phyloP scores from a whole-genome alignment of 2,329 filamentous ascomycete genomes.

The Beauveria australis region DNA sequence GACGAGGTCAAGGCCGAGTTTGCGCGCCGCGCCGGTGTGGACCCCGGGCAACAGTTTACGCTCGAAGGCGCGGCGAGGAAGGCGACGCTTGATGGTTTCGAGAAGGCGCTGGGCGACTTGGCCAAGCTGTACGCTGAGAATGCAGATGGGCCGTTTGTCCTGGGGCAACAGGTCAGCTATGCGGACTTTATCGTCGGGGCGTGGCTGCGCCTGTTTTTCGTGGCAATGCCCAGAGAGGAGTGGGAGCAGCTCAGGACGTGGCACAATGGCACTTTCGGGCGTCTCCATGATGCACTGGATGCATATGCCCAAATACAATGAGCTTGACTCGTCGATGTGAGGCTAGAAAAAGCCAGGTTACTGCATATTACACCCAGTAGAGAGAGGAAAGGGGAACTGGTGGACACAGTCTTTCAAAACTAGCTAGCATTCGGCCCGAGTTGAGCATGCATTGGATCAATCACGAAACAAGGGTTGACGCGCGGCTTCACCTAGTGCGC shows the following conservation, averaged over 20 bases:
- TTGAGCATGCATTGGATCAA: no score
- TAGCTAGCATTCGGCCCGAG: no score
- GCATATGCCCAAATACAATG: not conserved
- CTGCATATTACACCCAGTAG: no score
- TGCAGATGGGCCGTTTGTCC: conserved; percentile 37
- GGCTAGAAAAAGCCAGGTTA: no score
- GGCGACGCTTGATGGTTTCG: conserved; percentile 31
- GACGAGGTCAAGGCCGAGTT: conserved; percentile 39
- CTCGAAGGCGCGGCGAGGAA: conserved; percentile 30
- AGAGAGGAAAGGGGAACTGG: not conserved
- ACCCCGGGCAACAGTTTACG: conserved; percentile 35
- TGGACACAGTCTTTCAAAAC: not conserved
- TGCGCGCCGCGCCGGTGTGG: conserved; percentile 34
- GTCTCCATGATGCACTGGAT: conserved; percentile 5
- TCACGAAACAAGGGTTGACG: no score
- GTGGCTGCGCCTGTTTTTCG: conserved; percentile 19
- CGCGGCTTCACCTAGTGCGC: no score
- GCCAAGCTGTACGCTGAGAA: conserved; percentile 32
- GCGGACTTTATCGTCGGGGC: conserved; percentile 50
- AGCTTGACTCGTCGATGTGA: no score
- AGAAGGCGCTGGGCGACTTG: conserved; percentile 31
- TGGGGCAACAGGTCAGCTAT: conserved; percentile 37
- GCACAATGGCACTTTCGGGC: not conserved
- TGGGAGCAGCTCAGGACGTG: conserved; percentile 2
- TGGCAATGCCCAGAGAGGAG: not conserved